These are phyloP conservation scores for Neurospora sp. DNA, from an alignment of 495 filamentous ascomycete species.

Conservation along the genomic window DNA sequence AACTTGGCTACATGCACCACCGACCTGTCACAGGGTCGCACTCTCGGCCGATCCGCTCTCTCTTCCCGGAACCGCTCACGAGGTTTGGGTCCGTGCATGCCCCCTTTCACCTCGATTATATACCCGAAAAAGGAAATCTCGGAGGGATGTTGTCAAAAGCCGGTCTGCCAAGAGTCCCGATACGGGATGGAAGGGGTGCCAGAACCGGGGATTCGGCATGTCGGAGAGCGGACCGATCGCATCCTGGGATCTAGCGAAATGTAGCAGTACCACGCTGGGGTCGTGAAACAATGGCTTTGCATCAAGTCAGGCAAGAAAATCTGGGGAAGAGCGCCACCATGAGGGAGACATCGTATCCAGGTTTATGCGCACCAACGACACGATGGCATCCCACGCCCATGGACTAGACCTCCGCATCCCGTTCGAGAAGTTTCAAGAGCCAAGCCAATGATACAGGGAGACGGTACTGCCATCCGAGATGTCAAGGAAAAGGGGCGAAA, in stretches of 20 bases:
- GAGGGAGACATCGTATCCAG: background rate
- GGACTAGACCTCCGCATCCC: slow-evolving; percentile 6
- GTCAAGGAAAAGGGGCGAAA: background rate
- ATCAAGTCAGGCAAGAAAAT: background rate
- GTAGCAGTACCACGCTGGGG: background rate
- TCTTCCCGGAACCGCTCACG: background rate
- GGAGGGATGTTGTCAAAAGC: background rate
- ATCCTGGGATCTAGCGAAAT: background rate
- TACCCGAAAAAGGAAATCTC: background rate
- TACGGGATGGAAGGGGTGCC: background rate
- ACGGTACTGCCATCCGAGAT: background rate
- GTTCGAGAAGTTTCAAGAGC: slow-evolving; percentile 7
- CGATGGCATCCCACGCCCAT: background rate
- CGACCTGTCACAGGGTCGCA: background rate
- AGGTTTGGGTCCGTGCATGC: background rate
- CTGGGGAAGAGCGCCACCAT: background rate
- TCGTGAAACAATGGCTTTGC: background rate
- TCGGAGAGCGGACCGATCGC: background rate
- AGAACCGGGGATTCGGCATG: background rate
- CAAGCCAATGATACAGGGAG: background rate
- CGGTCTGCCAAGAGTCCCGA: background rate
- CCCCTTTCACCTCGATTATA: background rate
- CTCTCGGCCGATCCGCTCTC: background rate
- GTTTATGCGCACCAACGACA: background rate
- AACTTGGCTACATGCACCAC: background rate